A percentile compares a stretch with the other conserved stretches of the same genome.
Conservation (phyloP, 225 moss, liverwort and hornwort species). For the Marchantia paleacea region DNA sequence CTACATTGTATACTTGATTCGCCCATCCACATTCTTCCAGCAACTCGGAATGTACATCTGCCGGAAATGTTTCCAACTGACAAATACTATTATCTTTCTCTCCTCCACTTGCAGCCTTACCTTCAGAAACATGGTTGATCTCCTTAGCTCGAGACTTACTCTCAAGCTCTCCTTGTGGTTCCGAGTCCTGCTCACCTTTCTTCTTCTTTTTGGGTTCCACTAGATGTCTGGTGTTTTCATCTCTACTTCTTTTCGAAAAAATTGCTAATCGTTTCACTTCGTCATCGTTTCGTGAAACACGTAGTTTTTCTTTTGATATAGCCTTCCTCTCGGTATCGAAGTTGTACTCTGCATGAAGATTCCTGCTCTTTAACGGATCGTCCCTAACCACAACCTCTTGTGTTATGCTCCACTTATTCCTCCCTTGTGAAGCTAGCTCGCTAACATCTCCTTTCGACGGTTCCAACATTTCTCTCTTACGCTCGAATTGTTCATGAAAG, state of each 20-base stretch:
- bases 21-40: neutral
- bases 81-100: neutral
- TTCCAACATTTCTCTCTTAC: neutral
- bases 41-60: conserved; percentile 5
- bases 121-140: neutral
- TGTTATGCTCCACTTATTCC: conserved; percentile 4
- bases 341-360: neutral
- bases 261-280: neutral
- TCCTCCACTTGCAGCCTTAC: neutral
- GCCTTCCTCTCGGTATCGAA: neutral
- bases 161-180: neutral
- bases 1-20: neutral
- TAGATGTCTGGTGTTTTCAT: neutral
- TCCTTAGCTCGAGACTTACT: neutral
- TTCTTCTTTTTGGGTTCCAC: conserved; percentile 22
- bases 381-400: conserved; percentile 1
- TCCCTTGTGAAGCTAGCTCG: neutral
- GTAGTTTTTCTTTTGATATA: neutral
- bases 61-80: neutral
- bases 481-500: neutral
- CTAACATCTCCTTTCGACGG: conserved; percentile 4
- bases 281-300: neutral
- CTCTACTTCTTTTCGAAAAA: conserved; percentile 17
- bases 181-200: neutral
- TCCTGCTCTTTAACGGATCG: neutral